These are phyloP conservation scores for Botrytis squamosa DNA, from an alignment of 2,329 filamentous ascomycete species.

Conservation along the genomic window DNA sequence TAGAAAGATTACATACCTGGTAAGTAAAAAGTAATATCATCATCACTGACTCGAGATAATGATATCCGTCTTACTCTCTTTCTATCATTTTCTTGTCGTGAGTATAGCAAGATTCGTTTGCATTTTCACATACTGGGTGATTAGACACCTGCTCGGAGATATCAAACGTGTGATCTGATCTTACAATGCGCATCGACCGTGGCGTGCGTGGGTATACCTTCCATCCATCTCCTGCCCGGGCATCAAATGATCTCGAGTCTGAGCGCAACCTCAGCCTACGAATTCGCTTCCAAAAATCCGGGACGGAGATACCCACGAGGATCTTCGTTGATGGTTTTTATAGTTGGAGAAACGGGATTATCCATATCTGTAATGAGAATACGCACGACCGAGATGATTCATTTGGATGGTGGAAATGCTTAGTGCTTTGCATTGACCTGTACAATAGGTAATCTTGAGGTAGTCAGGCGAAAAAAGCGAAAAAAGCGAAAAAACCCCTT, in stretches of 20 bases:
- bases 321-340: neutral
- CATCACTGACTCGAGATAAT: neutral
- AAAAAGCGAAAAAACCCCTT: neutral
- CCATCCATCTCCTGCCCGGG: neutral
- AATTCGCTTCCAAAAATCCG: neutral
- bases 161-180: neutral
- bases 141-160: neutral
- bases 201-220: neutral
- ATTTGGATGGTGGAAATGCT: neutral
- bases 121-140: neutral
- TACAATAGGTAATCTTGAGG: neutral
- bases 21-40: neutral
- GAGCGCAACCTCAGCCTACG: neutral
- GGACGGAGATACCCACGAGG: neutral
- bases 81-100: neutral
- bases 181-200: neutral
- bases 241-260: neutral
- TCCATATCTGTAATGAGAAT: neutral
- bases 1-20: neutral
- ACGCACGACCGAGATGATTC: neutral
- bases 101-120: neutral
- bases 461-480: neutral
- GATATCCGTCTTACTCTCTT: neutral
- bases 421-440: neutral
- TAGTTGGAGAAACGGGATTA: neutral